Conservation (phyloP, 768 basidiomycete species). For the Trametes cinnabarina region DNA sequence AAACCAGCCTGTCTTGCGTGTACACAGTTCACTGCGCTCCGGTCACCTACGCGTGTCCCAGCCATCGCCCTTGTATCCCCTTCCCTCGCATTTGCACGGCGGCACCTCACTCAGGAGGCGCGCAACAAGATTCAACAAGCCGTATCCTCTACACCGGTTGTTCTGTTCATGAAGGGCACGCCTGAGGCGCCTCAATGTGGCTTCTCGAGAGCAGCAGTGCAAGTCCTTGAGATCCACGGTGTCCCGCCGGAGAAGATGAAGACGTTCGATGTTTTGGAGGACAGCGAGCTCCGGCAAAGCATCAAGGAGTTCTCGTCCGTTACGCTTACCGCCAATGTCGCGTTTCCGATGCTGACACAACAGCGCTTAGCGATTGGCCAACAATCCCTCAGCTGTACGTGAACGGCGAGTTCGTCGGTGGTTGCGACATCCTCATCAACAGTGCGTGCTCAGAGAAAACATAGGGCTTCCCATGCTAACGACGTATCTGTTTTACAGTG, state of each 20-base stretch:
- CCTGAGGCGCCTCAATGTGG: constrained; percentile 86
- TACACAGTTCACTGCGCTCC: constrained; percentile 17
- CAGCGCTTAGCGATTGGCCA: constrained; percentile 80
- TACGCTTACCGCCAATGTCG: background rate
- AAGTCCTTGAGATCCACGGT: constrained; percentile 82
- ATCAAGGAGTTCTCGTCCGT: constrained; percentile 98
- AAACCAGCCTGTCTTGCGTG: background rate
- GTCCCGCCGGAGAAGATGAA: constrained; percentile 79
- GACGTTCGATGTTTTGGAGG: constrained; percentile 89
- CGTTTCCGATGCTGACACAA: background rate
- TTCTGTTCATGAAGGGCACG: constrained; percentile 98
- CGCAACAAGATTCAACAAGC: constrained; percentile 70
- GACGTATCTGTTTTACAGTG: constrained; percentile 59
- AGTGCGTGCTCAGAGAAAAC: constrained; percentile 41
- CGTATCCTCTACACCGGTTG: constrained; percentile 72
- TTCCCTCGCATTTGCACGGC: constrained; percentile 31
- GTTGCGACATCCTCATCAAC: constrained; percentile 89
- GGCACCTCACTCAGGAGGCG: constrained; percentile 62
- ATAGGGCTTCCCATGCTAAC: background rate
- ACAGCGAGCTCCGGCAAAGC: constrained; percentile 73
- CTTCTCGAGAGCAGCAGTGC: constrained; percentile 92
- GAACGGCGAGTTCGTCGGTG: constrained; percentile 93
- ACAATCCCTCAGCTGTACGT: constrained; percentile 96
- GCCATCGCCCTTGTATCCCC: constrained; percentile 21
- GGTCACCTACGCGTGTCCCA: constrained; percentile 15